These are phyloP conservation scores for Platismatia glauca DNA, from an alignment of 495 filamentous ascomycete genomes.

Conservation along the genomic window DNA sequence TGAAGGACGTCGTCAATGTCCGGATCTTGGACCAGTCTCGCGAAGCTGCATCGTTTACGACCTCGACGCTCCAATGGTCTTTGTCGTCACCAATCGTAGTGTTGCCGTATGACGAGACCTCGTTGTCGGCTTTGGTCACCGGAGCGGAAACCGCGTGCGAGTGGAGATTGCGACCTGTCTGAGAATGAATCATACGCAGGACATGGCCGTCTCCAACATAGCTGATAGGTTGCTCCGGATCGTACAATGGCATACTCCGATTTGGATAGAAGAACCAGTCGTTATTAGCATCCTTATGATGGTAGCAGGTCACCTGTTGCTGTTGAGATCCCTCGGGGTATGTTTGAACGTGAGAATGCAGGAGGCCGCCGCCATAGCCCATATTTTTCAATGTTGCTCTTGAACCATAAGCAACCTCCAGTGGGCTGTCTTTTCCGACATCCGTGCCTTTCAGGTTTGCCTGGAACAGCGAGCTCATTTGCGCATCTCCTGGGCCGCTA, in stretches of 20 bases:
- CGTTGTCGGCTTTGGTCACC: constrained; percentile 76
- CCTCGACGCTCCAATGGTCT: constrained; percentile 93
- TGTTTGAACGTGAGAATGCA: constrained; percentile 94
- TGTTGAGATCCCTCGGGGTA: constrained; percentile 90
- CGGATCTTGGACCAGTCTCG: constrained; percentile 77
- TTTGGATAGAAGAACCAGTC: constrained; percentile 99
- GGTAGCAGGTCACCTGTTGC: constrained; percentile 97
- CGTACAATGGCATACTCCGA: constrained; percentile 62
- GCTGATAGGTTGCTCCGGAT: constrained; percentile 55
- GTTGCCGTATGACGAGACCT: constrained; percentile 95
- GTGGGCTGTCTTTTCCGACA: constrained; percentile 84
- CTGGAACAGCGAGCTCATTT: constrained; percentile 99
- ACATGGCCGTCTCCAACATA: constrained; percentile 70
- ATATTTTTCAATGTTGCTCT: constrained; percentile 95
- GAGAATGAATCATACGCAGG: constrained; percentile 85
- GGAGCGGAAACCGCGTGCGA: constrained; percentile 85
- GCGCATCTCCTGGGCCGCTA: constrained; percentile 91
- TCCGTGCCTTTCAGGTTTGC: constrained; percentile 90
- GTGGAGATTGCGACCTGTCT: constrained; percentile 94
- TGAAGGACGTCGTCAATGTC: constrained; percentile 89
- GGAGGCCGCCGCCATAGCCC: constrained; percentile 96
- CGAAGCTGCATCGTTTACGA: constrained; percentile 80
- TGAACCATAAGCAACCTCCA: constrained; percentile 84
- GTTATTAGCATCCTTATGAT: constrained; percentile 99
- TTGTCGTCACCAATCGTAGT: constrained; percentile 95